phyloP scores from a whole-genome alignment of 1,139 yeast genomes.

The Hansenula lynferdii region DNA sequence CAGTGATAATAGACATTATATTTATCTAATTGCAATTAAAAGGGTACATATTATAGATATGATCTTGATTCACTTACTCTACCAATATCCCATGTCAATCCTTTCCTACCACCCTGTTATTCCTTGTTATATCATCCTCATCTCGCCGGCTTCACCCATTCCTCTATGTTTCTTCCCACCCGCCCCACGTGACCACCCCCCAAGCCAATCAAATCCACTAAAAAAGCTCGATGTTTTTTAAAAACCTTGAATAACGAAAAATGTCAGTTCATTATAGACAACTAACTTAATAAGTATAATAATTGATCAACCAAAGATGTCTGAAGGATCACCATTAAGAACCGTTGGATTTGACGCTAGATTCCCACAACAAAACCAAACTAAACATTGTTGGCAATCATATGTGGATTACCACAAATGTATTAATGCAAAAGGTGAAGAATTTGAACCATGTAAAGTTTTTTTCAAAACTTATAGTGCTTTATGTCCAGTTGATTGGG shows the following conservation, averaged over 20 bases:
- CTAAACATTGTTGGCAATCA: conserved; percentile 97
- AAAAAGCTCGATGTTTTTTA: too few species aligned
- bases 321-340: conserved; percentile 39
- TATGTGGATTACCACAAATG: conserved; percentile 98
- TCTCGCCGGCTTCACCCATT: neutral
- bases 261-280: too few species aligned
- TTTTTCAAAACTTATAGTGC: conserved; percentile 89
- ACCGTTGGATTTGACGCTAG: conserved; percentile 90
- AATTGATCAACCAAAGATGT: too few species aligned
- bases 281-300: too few species aligned
- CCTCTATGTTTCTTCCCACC: neutral
- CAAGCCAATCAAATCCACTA: too few species aligned
- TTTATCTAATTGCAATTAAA: too few species aligned
- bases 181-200: neutral
- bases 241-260: too few species aligned
- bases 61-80: too few species aligned
- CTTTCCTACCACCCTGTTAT: too few species aligned
- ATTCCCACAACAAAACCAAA: conserved; percentile 96
- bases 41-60: too few species aligned
- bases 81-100: too few species aligned
- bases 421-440: conserved; percentile 95
- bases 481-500: conserved; percentile 91
- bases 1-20: too few species aligned
- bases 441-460: conserved; percentile 94
- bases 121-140: neutral